phyloP scores from a whole-genome alignment of 202 grass and related monocot species.

The Bolboschoenoplectus hybrid region DNA sequence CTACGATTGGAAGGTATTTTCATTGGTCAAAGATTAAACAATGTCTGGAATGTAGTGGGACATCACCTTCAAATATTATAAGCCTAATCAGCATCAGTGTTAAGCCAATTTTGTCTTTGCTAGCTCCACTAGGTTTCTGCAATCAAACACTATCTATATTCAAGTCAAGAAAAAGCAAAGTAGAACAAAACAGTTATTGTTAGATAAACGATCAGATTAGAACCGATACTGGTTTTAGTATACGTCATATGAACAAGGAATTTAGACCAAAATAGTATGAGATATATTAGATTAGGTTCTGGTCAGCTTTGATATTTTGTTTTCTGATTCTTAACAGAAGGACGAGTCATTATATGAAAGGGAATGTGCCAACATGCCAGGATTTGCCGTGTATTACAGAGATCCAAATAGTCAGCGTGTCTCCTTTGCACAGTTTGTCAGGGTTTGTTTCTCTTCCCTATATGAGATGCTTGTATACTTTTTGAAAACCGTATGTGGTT shows the following conservation, averaged over 20 bases:
- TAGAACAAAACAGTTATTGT: conserved; percentile 1
- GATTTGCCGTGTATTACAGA: conserved; percentile 90
- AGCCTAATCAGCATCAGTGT: not conserved
- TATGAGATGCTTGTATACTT: conserved; percentile 39
- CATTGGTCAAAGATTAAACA: not conserved
- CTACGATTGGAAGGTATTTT: conserved; percentile 95
- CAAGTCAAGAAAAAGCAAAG: conserved; percentile 14
- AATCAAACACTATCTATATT: not conserved
- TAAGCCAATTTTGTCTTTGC: not conserved
- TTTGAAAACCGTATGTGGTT: conserved; percentile 19
- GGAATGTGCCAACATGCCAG: conserved; percentile 96
- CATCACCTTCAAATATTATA: not conserved
- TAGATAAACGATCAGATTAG: conserved; percentile 5
- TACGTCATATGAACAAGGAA: not conserved
- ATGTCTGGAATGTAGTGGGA: not conserved
- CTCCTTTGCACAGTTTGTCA: conserved; percentile 76
- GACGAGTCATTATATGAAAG: conserved; percentile 96
- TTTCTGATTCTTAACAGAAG: conserved; percentile 60
- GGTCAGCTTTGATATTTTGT: conserved; percentile 19
- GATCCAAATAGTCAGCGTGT: conserved; percentile 87
- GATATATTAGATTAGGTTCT: not conserved
- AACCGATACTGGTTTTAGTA: not conserved
- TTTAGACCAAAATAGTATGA: not conserved
- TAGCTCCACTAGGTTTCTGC: not conserved
- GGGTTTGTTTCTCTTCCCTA: conserved; percentile 55